phyloP scores from a whole-genome alignment of 2,329 filamentous ascomycete genomes.

The Xylogone sp. region DNA sequence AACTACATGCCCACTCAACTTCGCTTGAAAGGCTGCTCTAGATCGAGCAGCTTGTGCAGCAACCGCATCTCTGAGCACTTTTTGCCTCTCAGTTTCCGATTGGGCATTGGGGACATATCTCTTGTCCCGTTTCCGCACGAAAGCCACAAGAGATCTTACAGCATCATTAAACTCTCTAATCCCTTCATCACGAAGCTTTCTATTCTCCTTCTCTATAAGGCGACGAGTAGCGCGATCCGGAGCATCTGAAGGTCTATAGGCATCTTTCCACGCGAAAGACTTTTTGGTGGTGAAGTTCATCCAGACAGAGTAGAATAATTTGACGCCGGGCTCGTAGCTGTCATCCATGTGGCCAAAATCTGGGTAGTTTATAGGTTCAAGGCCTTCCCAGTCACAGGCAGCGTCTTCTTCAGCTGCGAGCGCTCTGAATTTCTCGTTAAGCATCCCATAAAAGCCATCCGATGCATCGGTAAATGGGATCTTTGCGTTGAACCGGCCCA shows the following conservation, averaged over 20 bases:
- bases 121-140: constrained; percentile 88
- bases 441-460: constrained; percentile 78
- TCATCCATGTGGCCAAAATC: constrained; percentile 77
- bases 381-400: constrained; percentile 65
- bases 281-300: constrained; percentile 78
- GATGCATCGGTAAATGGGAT: constrained; percentile 78
- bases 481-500: constrained; percentile 74
- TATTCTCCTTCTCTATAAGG: constrained; percentile 94
- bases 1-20: constrained; percentile 57
- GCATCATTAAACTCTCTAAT: constrained; percentile 89
- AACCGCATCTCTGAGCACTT: constrained; percentile 70
- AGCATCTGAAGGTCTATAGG: constrained; percentile 77
- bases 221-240: constrained; percentile 80
- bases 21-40: constrained; percentile 76
- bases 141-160: constrained; percentile 79
- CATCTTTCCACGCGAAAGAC: constrained; percentile 85
- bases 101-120: constrained; percentile 75
- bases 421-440: constrained; percentile 73
- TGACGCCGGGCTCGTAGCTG: constrained; percentile 71
- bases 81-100: constrained; percentile 76
- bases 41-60: constrained; percentile 81
- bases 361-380: constrained; percentile 65
- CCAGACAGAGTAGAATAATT: constrained; percentile 80
- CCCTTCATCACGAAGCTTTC: constrained; percentile 74
- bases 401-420: constrained; percentile 76